Evolutionary conservation across 225 moss, liverwort and hornwort species (phyloP).

Genomic region (Antitrichia curtipendula): DNA sequence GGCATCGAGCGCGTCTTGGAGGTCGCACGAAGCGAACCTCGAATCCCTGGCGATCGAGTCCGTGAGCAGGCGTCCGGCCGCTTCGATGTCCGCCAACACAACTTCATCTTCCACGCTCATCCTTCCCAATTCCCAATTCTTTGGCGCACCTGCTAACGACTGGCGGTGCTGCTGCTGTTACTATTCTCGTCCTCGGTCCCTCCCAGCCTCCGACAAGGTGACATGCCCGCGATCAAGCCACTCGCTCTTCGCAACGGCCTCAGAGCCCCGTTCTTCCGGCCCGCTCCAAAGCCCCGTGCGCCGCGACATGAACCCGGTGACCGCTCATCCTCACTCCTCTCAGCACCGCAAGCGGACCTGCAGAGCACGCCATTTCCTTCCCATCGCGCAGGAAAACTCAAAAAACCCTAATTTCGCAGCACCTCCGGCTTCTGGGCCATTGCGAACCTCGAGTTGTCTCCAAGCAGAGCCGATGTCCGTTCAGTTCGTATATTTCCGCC

Average conservation of each 20-base stretch:
- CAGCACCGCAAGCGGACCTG: neutral
- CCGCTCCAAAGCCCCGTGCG: neutral
- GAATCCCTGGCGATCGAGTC: conserved; percentile 82
- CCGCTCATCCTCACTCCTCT: neutral
- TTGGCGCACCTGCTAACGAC: neutral
- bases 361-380: neutral
- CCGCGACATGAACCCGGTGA: neutral
- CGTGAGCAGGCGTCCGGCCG: conserved; percentile 80
- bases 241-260: neutral
- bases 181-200: neutral
- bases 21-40: conserved; percentile 75
- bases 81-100: conserved; percentile 84
- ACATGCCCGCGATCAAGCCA: neutral
- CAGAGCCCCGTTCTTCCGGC: neutral
- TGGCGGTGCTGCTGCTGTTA: neutral
- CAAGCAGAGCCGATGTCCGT: neutral
- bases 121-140: neutral
- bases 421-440: neutral
- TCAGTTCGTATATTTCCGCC: neutral
- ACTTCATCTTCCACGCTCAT: conserved; percentile 89
- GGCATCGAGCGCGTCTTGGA: conserved; percentile 76
- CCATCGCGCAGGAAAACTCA: neutral
- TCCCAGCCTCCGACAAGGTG: neutral
- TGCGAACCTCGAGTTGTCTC: neutral
- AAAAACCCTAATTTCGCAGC: conserved; percentile 2